phyloP scores from a whole-genome alignment of 768 basidiomycete species.

The Hygrophoropsis aurantiaca region DNA sequence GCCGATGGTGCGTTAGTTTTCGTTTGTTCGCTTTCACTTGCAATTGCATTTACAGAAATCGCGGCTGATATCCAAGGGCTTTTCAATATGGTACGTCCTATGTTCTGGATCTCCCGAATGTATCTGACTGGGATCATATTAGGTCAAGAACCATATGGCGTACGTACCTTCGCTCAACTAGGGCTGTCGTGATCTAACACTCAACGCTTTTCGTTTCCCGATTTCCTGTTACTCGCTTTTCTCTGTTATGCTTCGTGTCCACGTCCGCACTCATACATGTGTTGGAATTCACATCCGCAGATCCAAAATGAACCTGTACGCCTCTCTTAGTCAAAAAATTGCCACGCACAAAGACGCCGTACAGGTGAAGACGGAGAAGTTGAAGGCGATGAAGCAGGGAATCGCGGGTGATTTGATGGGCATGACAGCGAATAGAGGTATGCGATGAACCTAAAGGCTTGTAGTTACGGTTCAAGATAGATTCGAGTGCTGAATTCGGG shows the following conservation, averaged over 20 bases:
- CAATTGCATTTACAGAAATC: slow-evolving; percentile 6
- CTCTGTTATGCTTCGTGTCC: no score
- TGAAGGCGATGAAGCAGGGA: neutral
- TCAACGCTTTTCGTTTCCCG: no score
- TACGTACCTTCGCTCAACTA: no score
- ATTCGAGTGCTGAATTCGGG: no score
- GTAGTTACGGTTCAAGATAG: no score
- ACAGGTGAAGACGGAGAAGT: neutral
- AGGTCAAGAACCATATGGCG: slow-evolving; percentile 30
- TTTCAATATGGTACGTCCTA: neutral
- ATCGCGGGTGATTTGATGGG: neutral
- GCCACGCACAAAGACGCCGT: neutral
- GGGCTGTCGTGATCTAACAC: no score
- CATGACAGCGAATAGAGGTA: neutral
- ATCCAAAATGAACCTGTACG: slow-evolving; percentile 13
- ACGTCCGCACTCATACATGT: no score
- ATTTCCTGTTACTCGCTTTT: no score
- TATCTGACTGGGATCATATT: neutral
- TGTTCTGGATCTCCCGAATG: neutral
- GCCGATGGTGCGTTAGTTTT: slow-evolving; percentile 25
- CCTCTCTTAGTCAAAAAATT: slow-evolving; percentile 4
- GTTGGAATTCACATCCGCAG: slow-evolving; percentile 20
- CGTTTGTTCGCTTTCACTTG: no score
- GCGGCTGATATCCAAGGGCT: slow-evolving; percentile 2
- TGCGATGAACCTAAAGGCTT: no score